A percentile compares a stretch with the other conserved stretches of the same genome.
Evolutionary conservation across 1,139 yeast genomes (phyloP).

Genomic region (Taiozyma onychis): DNA sequence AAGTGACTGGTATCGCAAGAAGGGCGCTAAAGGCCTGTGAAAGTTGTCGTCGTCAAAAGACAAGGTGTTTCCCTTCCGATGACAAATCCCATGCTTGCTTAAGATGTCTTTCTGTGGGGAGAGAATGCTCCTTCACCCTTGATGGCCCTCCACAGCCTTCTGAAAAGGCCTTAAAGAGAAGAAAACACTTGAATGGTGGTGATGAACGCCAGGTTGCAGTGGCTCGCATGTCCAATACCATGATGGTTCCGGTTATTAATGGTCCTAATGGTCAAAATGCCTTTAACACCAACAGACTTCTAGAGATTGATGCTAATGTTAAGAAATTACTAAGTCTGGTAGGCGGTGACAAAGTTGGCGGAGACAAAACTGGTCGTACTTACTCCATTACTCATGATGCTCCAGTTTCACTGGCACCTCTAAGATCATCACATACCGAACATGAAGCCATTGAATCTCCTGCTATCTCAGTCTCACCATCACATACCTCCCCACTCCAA

Average conservation of each 20-base stretch:
- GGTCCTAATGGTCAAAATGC: background rate
- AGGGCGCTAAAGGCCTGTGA: conserved; percentile 27
- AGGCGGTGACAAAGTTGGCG: background rate
- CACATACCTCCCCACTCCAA: conserved; percentile 17
- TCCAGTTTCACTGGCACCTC: background rate
- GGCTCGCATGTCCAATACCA: background rate
- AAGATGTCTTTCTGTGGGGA: conserved; percentile 25
- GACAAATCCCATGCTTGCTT: conserved; percentile 21
- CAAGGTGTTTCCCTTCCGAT: conserved; percentile 25
- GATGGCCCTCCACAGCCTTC: conserved; percentile 15
- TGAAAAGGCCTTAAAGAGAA: conserved; percentile 5
- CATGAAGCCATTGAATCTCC: conserved; percentile 6
- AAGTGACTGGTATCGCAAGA: background rate
- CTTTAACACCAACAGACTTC: conserved; percentile 1
- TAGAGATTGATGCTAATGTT: conserved; percentile 8
- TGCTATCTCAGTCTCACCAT: conserved; percentile 11
- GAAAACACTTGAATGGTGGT: conserved; percentile 9
- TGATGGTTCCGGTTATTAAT: background rate
- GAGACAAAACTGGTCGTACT: background rate
- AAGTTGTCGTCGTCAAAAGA: conserved; percentile 26
- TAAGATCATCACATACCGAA: background rate
- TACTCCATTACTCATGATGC: background rate
- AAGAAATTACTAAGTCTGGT: conserved; percentile 6
- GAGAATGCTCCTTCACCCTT: conserved; percentile 24
- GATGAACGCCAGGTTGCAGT: background rate